Evolutionary conservation across 2,329 filamentous ascomycete species (phyloP), one percentile per base, ranked within the genome.

Genomic region (Truncatella angustata): DNA sequence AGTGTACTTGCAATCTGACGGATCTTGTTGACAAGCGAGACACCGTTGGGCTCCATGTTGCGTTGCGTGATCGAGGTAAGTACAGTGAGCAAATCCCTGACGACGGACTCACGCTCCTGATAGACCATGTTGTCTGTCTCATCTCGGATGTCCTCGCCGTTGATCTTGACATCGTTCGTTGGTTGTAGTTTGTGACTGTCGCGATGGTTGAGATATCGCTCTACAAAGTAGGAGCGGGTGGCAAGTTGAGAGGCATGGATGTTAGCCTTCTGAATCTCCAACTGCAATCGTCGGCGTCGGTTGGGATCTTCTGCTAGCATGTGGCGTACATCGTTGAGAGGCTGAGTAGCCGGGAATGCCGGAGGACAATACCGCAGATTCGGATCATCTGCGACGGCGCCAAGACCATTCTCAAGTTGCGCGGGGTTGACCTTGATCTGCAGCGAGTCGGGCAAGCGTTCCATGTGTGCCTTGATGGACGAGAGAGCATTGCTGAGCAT

Each of bases 261-360:
- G 66, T 96, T 96, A 5, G 90, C 89, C 66, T 95, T 96, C 66
- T 96, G 91, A 26, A 96, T 94, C 70, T 96, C 91, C 58, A 86
- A 91, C 64, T 94, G 90, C 4, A 91, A 67, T 51, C 78, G 74
- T 1, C 82, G 76, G 2, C 81, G 77, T 3, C 76, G 73, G 23
- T 71, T 65, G 1, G 78, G 76, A 23, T 82, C 72, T 18, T 72
- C 68, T 50, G 76, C 75, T 53, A 82, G 73, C 6, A 74, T 68
- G 35, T 73, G 75, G 37, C 78, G 76, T 14, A 81, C 62, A 56
- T 83, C 80, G 55, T 80, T 72, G 7, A 73, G 62, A 0, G 77
- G 74, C 55, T 76, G 73, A 5, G 69, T 67, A 49, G 67, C 70
- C 6, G 72, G 74, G 62, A 77, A 80, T 14, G 70, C 73, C 0